Evolutionary conservation across 2,329 filamentous ascomycete species (phyloP).

Genomic region (Juglanconis sp.): DNA sequence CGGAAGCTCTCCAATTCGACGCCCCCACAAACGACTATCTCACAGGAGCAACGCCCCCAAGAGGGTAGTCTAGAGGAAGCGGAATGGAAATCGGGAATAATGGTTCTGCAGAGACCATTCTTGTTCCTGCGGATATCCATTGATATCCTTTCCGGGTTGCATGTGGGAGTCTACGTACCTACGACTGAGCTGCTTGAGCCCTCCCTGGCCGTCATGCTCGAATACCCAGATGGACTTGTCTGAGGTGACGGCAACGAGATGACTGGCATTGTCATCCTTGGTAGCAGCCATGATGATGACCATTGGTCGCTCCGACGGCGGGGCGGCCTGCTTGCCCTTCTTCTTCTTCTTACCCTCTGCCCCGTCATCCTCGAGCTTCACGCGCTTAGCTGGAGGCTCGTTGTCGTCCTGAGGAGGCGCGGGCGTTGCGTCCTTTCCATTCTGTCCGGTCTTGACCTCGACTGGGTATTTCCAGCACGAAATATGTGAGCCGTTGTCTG

Average conservation of each 20-base stretch:
- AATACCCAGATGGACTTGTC: constrained; percentile 91
- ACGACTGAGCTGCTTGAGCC: constrained; percentile 65
- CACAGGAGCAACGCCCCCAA: no score
- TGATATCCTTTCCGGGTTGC: neutral
- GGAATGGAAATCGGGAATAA: neutral
- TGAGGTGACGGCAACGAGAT: constrained; percentile 78
- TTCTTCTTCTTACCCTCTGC: constrained; percentile 26
- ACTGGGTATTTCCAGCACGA: constrained; percentile 58
- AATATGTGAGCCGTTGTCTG: constrained; percentile 55
- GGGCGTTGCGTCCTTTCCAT: constrained; percentile 4
- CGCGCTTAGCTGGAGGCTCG: constrained; percentile 26
- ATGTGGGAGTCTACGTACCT: constrained; percentile 48
- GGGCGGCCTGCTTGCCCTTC: constrained; percentile 15
- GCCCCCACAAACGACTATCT: no score
- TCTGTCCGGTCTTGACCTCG: constrained; percentile 27
- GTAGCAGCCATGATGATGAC: constrained; percentile 68
- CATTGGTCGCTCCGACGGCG: constrained; percentile 28
- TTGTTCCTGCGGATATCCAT: neutral
- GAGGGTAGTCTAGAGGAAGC: no score
- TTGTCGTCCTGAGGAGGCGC: constrained; percentile 4
- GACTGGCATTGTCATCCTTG: constrained; percentile 58
- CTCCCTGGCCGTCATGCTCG: constrained; percentile 58
- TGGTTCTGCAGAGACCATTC: neutral
- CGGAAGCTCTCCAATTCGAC: no score
- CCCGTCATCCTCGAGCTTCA: constrained; percentile 22